phyloP scores from a whole-genome alignment of 345 rosid genomes.

The Cochlearia excelsa region DNA sequence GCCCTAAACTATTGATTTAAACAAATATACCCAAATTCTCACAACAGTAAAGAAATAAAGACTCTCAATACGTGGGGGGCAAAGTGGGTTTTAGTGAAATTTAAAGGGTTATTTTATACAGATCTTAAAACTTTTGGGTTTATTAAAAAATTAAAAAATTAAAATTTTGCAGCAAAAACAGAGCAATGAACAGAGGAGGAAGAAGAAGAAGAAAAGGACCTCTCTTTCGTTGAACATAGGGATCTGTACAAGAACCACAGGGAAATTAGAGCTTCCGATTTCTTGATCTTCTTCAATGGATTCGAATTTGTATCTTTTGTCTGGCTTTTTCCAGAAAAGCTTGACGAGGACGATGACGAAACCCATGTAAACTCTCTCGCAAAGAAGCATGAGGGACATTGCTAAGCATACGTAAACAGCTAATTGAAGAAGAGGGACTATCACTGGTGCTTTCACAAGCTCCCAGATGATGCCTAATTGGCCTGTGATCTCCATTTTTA shows the following conservation, averaged over 20 bases:
- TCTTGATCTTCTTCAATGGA: conserved; percentile 77
- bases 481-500: conserved; percentile 62
- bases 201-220: conserved; percentile 38
- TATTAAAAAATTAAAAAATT: conserved; percentile 1
- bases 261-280: conserved; percentile 69
- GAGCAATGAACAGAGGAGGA: conserved; percentile 7
- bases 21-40: conserved; percentile 5
- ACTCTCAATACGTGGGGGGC: conserved; percentile 13
- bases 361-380: conserved; percentile 94
- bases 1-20: conserved; percentile 23
- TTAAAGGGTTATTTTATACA: conserved; percentile 8
- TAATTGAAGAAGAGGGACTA: conserved; percentile 71
- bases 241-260: conserved; percentile 86
- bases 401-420: conserved; percentile 62
- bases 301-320: conserved; percentile 77
- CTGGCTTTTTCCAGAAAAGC: conserved; percentile 89
- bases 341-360: conserved; percentile 86
- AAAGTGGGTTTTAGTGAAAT: conserved; percentile 12
- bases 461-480: conserved; percentile 86
- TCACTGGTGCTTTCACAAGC: conserved; percentile 85
- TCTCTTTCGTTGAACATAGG: conserved; percentile 99
- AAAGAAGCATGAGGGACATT: conserved; percentile 88
- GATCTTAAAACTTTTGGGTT: conserved; percentile 14
- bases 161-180: no score
- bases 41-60: background rate